phyloP scores from a whole-genome alignment of 257 asterid species.

The Penstemon eatonii region DNA sequence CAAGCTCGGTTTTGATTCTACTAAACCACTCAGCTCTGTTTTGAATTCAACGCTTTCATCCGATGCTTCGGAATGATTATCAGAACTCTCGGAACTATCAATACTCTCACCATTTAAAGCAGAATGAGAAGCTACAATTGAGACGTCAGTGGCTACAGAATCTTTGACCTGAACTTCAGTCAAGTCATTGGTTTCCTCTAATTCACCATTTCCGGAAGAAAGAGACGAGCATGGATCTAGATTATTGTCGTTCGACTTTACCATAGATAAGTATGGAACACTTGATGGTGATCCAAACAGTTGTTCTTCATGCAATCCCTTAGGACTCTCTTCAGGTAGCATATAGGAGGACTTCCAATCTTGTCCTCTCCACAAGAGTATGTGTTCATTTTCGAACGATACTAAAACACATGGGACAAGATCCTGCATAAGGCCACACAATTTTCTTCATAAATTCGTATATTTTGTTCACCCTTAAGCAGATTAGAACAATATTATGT shows the following conservation, averaged over 20 bases:
- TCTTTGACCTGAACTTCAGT: constrained; percentile 30
- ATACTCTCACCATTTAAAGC: constrained; percentile 22
- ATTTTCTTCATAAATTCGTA: background rate
- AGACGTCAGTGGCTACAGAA: constrained; percentile 16
- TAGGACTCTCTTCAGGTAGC: constrained; percentile 34
- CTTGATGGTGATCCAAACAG: constrained; percentile 27
- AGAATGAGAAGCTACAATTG: constrained; percentile 31
- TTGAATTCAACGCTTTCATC: constrained; percentile 25
- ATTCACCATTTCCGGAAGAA: constrained; percentile 33
- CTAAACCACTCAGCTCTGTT: constrained; percentile 28
- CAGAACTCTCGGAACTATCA: constrained; percentile 25
- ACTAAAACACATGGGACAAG: constrained; percentile 91
- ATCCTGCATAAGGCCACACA: constrained; percentile 56
- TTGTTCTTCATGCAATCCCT: constrained; percentile 38
- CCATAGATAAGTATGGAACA: constrained; percentile 24
- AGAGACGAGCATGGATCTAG: constrained; percentile 28
- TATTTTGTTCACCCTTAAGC: background rate
- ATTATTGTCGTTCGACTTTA: constrained; percentile 25
- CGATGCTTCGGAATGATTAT: constrained; percentile 24
- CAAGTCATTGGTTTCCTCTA: constrained; percentile 24
- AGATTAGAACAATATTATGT: background rate
- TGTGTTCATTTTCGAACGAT: constrained; percentile 81
- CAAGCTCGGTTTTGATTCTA: constrained; percentile 23
- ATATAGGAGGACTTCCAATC: constrained; percentile 67
- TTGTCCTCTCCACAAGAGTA: constrained; percentile 87